These are phyloP conservation scores for Solanum tarijense DNA, from an alignment of 257 asterid genomes.

Conservation along the genomic window DNA sequence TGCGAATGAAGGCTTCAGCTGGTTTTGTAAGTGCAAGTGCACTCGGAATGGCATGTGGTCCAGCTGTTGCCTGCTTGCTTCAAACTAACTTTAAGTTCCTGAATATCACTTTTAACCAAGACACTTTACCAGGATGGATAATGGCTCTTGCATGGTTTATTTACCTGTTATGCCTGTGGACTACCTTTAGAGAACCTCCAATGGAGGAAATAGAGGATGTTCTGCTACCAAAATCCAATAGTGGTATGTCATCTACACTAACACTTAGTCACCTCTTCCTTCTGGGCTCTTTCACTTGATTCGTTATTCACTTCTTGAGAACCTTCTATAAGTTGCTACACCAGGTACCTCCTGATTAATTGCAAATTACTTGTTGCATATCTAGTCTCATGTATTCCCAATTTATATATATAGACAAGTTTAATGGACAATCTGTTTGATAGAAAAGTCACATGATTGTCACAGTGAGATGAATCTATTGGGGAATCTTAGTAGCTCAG, in stretches of 20 bases:
- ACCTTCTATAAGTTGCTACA: background rate
- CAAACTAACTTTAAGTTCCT: conserved; percentile 59
- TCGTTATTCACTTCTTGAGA: background rate
- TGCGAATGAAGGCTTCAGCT: conserved; percentile 95
- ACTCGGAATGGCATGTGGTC: conserved; percentile 99
- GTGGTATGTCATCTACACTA: conserved; percentile 26
- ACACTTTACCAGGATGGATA: conserved; percentile 95
- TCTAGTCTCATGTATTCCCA: background rate
- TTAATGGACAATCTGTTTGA: background rate
- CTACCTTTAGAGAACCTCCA: conserved; percentile 74
- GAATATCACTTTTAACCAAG: conserved; percentile 66
- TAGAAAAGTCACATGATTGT: background rate
- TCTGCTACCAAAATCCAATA: conserved; percentile 25
- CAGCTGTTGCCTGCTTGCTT: conserved; percentile 88
- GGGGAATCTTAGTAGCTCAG: background rate
- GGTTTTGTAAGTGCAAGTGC: conserved; percentile 99
- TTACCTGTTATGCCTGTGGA: conserved; percentile 68
- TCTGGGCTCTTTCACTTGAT: background rate
- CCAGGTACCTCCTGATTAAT: background rate
- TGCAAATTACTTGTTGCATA: background rate
- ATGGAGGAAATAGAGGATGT: conserved; percentile 28
- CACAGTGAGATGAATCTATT: background rate
- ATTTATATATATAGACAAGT: background rate
- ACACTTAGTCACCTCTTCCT: background rate
- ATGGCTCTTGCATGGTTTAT: conserved; percentile 80